Conservation (phyloP, 2,329 filamentous ascomycete species). For the Verticillium albo-atrum region DNA sequence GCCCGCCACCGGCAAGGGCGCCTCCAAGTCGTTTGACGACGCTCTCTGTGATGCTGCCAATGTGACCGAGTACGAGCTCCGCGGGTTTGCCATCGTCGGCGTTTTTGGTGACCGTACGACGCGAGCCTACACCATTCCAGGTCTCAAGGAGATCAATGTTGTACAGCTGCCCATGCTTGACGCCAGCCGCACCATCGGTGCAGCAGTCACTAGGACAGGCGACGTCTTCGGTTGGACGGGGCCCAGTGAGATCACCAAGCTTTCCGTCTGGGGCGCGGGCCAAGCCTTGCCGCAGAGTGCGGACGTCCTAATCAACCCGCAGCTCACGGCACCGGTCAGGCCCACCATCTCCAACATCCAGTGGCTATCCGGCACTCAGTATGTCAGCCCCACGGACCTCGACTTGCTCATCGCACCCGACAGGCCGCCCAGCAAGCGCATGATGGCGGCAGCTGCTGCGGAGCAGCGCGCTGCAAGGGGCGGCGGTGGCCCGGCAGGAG, state of each 20-base stretch:
- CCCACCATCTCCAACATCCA: slow-evolving; percentile 94
- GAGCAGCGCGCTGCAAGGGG: slow-evolving; percentile 60
- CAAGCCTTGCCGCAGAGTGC: slow-evolving; percentile 54
- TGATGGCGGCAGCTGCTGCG: slow-evolving; percentile 73
- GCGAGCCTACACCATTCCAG: slow-evolving; percentile 82
- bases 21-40: slow-evolving; percentile 83
- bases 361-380: slow-evolving; percentile 94
- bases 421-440: slow-evolving; percentile 81
- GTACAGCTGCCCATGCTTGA: slow-evolving; percentile 68
- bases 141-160: slow-evolving; percentile 75
- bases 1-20: slow-evolving; percentile 81
- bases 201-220: slow-evolving; percentile 70
- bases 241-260: slow-evolving; percentile 75
- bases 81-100: slow-evolving; percentile 74
- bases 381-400: slow-evolving; percentile 80
- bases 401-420: slow-evolving; percentile 87
- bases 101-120: slow-evolving; percentile 79
- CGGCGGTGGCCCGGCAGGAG: slow-evolving; percentile 22
- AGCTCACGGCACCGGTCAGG: slow-evolving; percentile 67
- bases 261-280: slow-evolving; percentile 82
- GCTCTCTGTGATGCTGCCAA: slow-evolving; percentile 75
- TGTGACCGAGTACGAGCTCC: slow-evolving; percentile 69
- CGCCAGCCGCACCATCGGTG: slow-evolving; percentile 62
- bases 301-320: slow-evolving; percentile 78
- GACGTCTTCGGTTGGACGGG: slow-evolving; percentile 86